Base-by-base conservation (phyloP, 2,329 filamentous ascomycete species). In the Capronia coronata region DNA sequence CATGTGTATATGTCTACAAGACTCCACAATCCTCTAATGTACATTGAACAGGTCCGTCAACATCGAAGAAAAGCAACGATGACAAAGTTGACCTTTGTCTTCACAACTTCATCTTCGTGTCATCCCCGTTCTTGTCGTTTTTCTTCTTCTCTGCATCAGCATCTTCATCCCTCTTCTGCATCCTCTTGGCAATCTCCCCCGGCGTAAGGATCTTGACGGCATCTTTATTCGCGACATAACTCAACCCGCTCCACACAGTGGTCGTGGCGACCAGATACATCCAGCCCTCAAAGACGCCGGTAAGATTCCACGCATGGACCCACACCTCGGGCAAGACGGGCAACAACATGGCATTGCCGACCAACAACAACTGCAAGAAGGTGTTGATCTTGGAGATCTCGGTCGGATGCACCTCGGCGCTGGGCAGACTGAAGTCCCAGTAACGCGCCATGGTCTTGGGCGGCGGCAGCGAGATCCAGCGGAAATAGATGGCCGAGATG, bases 381-480 rank as follows among this genome's bases (percentile, higher is more conserved):
- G 93, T 98, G 69, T 98, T 98, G 68, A 89, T 83, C 72, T 74
- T 73, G 2, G 68, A 72, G 30, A 74, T 68, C 27, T 63, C 62
- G 1, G 71, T 72, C 1, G 69, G 68, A 54, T 67, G 70, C 7
- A 72, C 69, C 54, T 72, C 69, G 2, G 70, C 70, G 8, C 68
- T 71, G 9, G 72, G 93, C 11, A 98, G 77, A 2, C 86, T 91
- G 65, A 98, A 97, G 69, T 98, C 93, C 93, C 93, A 98, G 69
- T 97, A 98, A 14, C 93, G 76, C 14, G 78, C 71, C 68, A 96
- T 87, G 0, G 93, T 97, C 71, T 97, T 97, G 1, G 93, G 93
- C 0, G 87, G 83, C 0, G 93, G 93, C 4, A 98, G 77, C 1
- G 87, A 94, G 58, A 96, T 94, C 79, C 88, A 97, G 56, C 93